Conservation (phyloP, 495 filamentous ascomycete species). For the Usnea hakonensis region DNA sequence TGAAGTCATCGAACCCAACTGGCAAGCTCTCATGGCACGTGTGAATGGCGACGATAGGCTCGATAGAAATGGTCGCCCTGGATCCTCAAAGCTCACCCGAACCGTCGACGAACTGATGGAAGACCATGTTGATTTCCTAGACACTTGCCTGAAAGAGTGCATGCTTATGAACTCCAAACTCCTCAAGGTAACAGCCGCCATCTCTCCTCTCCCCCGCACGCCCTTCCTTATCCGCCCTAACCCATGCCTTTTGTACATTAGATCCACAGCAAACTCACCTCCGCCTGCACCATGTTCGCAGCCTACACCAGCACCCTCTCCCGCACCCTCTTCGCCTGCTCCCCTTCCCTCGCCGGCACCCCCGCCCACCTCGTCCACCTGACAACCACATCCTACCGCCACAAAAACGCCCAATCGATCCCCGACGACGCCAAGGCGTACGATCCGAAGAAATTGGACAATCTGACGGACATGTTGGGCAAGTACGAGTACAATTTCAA, state of each 20-base stretch:
- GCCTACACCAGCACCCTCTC: slow-evolving; percentile 74
- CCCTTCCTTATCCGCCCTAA: not conserved
- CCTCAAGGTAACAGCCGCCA: slow-evolving; percentile 66
- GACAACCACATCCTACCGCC: slow-evolving; percentile 22
- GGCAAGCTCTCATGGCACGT: slow-evolving; percentile 81
- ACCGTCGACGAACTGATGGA: slow-evolving; percentile 99
- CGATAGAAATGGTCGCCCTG: slow-evolving; percentile 33
- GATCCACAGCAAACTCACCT: slow-evolving; percentile 94
- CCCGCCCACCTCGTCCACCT: slow-evolving; percentile 21
- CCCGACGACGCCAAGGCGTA: slow-evolving; percentile 28
- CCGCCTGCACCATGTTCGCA: slow-evolving; percentile 86
- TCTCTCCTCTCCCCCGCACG: not conserved
- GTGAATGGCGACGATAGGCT: slow-evolving; percentile 57
- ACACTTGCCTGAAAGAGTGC: slow-evolving; percentile 96
- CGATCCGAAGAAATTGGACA: slow-evolving; percentile 23
- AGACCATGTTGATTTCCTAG: slow-evolving; percentile 96
- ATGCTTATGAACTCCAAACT: slow-evolving; percentile 96
- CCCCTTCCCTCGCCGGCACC: slow-evolving; percentile 59
- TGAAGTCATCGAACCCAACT: slow-evolving; percentile 97
- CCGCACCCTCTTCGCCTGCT: slow-evolving; percentile 66
- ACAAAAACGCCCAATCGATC: slow-evolving; percentile 25
- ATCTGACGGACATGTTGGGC: slow-evolving; percentile 67
- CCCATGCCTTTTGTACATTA: too few species aligned
- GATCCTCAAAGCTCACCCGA: slow-evolving; percentile 48
- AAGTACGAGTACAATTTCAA: slow-evolving; percentile 91